Base-by-base conservation (phyloP, 371 early-diverging fungal species). In the Capillidium rhysosporum region DNA sequence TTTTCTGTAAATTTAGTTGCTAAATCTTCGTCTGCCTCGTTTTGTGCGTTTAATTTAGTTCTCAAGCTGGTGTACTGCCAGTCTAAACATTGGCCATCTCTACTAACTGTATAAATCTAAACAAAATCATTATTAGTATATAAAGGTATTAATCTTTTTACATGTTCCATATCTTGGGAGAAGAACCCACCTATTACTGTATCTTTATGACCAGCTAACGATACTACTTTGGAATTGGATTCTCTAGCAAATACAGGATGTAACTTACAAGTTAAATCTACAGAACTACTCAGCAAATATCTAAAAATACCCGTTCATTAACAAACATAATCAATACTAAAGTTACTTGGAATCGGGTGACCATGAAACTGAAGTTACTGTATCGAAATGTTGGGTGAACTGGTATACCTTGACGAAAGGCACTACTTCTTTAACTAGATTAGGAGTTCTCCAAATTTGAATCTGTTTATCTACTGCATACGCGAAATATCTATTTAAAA, bases 401-500 rank as follows among this genome's bases (percentile, higher is more conserved):
- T 69, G 75, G 24, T 77, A 68, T 59, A 84, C 80, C 47, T 89
- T 67, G 25, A 86, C 82, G 61, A 98, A 84, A 18, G 96, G 93
- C 5, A 88, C 71, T 58, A 91, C 92, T 68, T 95, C 95, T 52
- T 82, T 73, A 40, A 79, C 75, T 62, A 79, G 81, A 40, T 89
- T 86, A 18, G 98, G 98, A 25, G 94, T 80, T 66, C 77, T 73
- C 96, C 96, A 96, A n/a, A 95, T 64, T 60, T 93, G 84, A 30
- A 92, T 68, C 26, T 73, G 69, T 57, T 82, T 84, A 59, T 84
- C 93, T 44, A 80, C 69, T 1, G 92, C 82, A 2, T 89, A 83
- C 0, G 90, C 95, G 64, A 98, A 75, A 57, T 64, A 82, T 54
- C 75, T 73, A 7, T 34, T 34, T 7, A 34, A 48, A 67, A 65